Percentiles rank a stretch among this genome's conserved stretches.
Conservation (phyloP, 2,329 filamentous ascomycete genomes). For the Clonostachys sp. region DNA sequence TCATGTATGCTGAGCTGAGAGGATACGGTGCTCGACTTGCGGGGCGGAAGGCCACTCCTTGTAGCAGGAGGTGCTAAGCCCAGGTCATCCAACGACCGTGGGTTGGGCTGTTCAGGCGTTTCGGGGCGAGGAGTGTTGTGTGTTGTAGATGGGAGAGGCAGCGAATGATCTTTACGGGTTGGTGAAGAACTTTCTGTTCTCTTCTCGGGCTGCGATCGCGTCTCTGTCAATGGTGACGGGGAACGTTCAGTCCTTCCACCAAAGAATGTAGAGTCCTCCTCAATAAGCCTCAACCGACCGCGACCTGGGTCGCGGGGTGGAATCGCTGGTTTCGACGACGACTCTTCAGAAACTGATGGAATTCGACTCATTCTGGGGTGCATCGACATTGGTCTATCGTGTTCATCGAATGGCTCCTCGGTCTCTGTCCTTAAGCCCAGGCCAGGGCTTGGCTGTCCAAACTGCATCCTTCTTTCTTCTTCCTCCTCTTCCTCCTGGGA, state of each 20-base stretch:
- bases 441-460: constrained; percentile 11
- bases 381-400: constrained; percentile 64
- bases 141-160: constrained; percentile 26
- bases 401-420: constrained; percentile 46
- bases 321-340: constrained; percentile 39
- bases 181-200: constrained; percentile 18
- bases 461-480: neutral
- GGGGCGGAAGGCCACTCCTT: constrained; percentile 23
- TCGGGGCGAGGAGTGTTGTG: constrained; percentile 21
- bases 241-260: constrained; percentile 55
- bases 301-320: constrained; percentile 33
- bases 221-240: constrained; percentile 42
- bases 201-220: constrained; percentile 18
- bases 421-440: constrained; percentile 49
- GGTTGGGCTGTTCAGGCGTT: constrained; percentile 38
- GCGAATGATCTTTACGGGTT: constrained; percentile 21
- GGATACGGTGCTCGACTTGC: constrained; percentile 58
- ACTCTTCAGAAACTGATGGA: constrained; percentile 43
- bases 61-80: constrained; percentile 40
- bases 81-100: constrained; percentile 43
- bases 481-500: constrained; percentile 47
- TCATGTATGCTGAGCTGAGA: constrained; percentile 63
- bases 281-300: constrained; percentile 29
- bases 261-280: constrained; percentile 37
- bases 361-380: constrained; percentile 69